A percentile compares a stretch with the other conserved stretches of the same genome.
Evolutionary conservation across 176 grass and related monocot genomes (phyloP).

Genomic region (Oryza officinalis): DNA sequence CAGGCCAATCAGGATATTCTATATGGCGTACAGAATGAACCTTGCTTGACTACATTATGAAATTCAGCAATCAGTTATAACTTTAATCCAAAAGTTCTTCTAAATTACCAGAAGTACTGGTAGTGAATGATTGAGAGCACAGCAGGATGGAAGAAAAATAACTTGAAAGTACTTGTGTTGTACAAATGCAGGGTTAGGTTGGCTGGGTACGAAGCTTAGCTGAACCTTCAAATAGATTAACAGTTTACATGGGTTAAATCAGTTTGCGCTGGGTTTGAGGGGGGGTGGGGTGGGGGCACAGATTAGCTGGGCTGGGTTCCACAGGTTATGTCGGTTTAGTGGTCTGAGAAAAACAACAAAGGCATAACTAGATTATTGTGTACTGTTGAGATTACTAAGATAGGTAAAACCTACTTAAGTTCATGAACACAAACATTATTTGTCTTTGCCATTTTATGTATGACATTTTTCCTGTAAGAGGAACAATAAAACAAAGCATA

Average conservation of each 20-base stretch:
- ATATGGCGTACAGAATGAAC: slow-evolving; percentile 71
- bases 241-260: neutral
- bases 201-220: neutral
- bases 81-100: neutral
- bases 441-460: neutral
- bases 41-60: slow-evolving; percentile 59
- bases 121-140: neutral
- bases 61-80: slow-evolving; percentile 21
- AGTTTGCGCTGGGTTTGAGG: neutral
- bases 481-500: slow-evolving; percentile 25
- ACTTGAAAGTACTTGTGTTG: neutral
- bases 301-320: neutral
- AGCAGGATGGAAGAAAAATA: neutral
- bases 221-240: neutral
- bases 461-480: neutral
- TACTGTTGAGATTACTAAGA: neutral
- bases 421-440: slow-evolving; percentile 3
- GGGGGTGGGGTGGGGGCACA: neutral
- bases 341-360: neutral
- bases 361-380: neutral
- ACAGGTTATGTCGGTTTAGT: neutral
- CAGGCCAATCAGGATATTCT: slow-evolving; percentile 78
- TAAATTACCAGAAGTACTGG: neutral
- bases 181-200: neutral
- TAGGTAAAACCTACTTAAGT: neutral